Conservation (phyloP, 1,139 yeast species). For the Blastobotrys arbuscula region DNA sequence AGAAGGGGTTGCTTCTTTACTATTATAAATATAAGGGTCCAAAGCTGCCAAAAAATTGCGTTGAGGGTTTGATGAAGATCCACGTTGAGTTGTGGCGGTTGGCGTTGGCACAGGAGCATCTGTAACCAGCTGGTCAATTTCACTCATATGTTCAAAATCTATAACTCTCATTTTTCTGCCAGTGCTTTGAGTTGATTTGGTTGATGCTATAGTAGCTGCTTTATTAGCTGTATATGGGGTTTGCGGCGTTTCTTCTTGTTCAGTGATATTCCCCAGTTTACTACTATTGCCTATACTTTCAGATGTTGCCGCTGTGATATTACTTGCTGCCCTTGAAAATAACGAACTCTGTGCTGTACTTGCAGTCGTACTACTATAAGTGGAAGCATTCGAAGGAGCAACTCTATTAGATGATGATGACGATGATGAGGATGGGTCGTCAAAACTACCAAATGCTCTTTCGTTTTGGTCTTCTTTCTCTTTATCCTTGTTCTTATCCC, state of each 20-base stretch:
- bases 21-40: conserved; percentile 11
- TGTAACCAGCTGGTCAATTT: conserved; percentile 7
- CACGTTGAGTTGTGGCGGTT: not conserved
- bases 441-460: conserved; percentile 10
- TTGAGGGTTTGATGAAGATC: conserved; percentile 1
- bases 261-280: conserved; percentile 7
- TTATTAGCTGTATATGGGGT: conserved; percentile 3
- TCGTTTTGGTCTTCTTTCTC: conserved; percentile 10
- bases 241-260: conserved; percentile 5
- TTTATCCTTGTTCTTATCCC: conserved; percentile 3
- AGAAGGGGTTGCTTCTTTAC: not conserved
- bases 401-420: not conserved
- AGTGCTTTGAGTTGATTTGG: conserved; percentile 6
- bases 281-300: conserved; percentile 1
- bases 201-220: conserved; percentile 6
- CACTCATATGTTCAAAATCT: conserved; percentile 21
- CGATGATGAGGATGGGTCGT: not conserved
- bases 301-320: conserved; percentile 16
- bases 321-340: conserved; percentile 24
- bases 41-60: conserved; percentile 10
- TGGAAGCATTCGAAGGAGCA: conserved; percentile 14
- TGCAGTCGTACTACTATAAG: conserved; percentile 6
- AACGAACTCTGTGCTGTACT: conserved; percentile 24
- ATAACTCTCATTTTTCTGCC: conserved; percentile 24
- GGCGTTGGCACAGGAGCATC: conserved; percentile 5